Evolutionary conservation across 106 monocot species (phyloP).

Genomic region (Allium fistulosum): DNA sequence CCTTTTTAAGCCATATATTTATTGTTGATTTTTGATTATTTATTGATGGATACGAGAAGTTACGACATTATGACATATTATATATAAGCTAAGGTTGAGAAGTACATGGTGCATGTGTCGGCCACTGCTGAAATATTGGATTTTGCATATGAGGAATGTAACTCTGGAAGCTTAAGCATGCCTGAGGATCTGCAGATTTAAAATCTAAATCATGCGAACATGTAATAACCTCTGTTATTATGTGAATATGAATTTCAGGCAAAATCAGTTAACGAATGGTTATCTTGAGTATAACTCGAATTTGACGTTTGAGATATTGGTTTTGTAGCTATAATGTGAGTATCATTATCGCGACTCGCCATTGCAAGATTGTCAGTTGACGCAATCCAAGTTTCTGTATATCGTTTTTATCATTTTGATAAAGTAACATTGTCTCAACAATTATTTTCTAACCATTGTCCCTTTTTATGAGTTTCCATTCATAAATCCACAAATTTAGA

Average conservation of each 20-base stretch:
- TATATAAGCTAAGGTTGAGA: conserved; percentile 60
- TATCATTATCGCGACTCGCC: background rate
- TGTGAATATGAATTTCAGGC: too few relatives aligned
- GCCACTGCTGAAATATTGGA: conserved; percentile 58
- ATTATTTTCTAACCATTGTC: conserved; percentile 86
- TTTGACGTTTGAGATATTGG: background rate
- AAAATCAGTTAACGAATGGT: background rate
- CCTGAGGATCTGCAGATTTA: conserved; percentile 2
- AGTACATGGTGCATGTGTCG: conserved; percentile 36
- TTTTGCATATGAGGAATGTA: conserved; percentile 20
- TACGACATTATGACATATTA: conserved; percentile 60
- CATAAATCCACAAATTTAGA: conserved; percentile 70
- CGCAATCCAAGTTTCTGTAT: background rate
- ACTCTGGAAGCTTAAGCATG: background rate
- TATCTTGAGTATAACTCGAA: background rate
- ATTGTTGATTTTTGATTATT: background rate
- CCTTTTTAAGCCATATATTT: conserved; percentile 21
- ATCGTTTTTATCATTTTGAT: conserved; percentile 6
- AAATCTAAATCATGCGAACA: background rate
- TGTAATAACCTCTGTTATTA: too few relatives aligned
- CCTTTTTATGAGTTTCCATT: conserved; percentile 84
- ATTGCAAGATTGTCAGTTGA: conserved; percentile 1
- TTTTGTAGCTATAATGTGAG: background rate
- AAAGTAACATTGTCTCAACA: conserved; percentile 52
- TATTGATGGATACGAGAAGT: conserved; percentile 36